Conservation (phyloP, 345 rosid species). For the Euphorbia peplus region DNA sequence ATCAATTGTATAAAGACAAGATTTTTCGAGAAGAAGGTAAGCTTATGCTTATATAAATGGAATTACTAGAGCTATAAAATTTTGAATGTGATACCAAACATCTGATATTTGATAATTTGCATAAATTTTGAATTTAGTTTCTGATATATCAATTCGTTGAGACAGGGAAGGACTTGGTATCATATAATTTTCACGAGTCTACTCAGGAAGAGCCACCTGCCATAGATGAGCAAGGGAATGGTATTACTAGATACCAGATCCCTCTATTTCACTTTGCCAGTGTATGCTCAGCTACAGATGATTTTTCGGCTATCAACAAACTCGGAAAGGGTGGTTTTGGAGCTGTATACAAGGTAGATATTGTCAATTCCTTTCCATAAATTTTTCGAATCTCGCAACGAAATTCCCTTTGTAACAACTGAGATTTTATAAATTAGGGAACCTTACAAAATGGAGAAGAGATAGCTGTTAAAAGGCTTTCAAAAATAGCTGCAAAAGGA, state of each 20-base stretch:
- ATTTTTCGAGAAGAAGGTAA: not conserved
- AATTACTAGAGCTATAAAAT: too few relatives aligned
- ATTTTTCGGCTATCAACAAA: not conserved
- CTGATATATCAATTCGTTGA: not conserved
- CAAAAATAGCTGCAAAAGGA: not conserved
- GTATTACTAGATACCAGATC: not conserved
- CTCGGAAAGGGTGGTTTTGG: slow-evolving; percentile 6
- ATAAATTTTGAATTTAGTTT: too few relatives aligned
- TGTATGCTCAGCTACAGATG: not conserved
- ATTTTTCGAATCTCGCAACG: too few relatives aligned
- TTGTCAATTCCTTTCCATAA: too few relatives aligned
- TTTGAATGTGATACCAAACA: too few relatives aligned
- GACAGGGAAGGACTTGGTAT: not conserved
- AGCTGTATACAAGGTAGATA: not conserved
- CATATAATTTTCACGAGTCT: not conserved
- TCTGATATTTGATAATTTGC: too few relatives aligned
- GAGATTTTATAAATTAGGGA: not conserved
- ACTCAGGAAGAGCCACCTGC: not conserved
- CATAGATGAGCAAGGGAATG: not conserved
- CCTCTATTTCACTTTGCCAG: not conserved
- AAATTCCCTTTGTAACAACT: too few relatives aligned
- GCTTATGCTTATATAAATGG: too few relatives aligned
- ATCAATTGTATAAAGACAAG: not conserved
- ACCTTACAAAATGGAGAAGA: not conserved
- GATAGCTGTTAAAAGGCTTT: not conserved